Evolutionary conservation across 2,329 filamentous ascomycete genomes (phyloP), one percentile per base, ranked within the genome.

Genomic region (Talaromyces sp.): DNA sequence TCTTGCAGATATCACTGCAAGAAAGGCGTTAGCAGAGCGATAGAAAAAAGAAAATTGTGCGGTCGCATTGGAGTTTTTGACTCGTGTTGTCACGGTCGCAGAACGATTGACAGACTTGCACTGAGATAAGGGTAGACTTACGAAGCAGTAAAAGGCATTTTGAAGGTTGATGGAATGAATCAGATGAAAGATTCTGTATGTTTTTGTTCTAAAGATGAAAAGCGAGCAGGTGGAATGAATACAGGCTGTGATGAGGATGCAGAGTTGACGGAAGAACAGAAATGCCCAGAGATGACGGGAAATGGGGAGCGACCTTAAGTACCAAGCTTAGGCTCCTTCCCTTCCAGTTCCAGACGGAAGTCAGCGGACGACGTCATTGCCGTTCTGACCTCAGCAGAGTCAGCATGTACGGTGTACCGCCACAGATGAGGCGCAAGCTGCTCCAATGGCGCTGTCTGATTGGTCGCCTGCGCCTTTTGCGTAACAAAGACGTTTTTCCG

Each of bases 1-100:
- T 88, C 80, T 89, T 89, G 84, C 85, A 86, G 77, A 89, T 85
- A 73, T 89, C 86, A 73, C 86, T 88, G 67, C 36, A 28, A 46
- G 9, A 35, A 28, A 46, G 9, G 31, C 35, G 40, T 53, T 54
- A 58, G 59, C 21, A 55, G 17, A n/a, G 19, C 25, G 35, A 15
- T 13, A 22, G 2, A 9, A 17, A 37, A 36, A 2, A 10, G 8
- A 41, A 13, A 19, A 50, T 50, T 39, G 31, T 19, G 19, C 17
- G 41, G 31, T 46, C 41, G 53, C 31, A 28, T 36, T n/a, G 9
- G 19, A 35, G 11, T 13, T 7, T 19, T 37, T 25, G 54, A 51
- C 45, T 35, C 45, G 33, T 35, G 10, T 33, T 17, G 15, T 8
- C n/a, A 22, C 45, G 51, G 50, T 46, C 57, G 39, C 22, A 48